These are phyloP conservation scores for Blastomyces emzantsi DNA, from an alignment of 2,329 filamentous ascomycete genomes.

Conservation along the genomic window DNA sequence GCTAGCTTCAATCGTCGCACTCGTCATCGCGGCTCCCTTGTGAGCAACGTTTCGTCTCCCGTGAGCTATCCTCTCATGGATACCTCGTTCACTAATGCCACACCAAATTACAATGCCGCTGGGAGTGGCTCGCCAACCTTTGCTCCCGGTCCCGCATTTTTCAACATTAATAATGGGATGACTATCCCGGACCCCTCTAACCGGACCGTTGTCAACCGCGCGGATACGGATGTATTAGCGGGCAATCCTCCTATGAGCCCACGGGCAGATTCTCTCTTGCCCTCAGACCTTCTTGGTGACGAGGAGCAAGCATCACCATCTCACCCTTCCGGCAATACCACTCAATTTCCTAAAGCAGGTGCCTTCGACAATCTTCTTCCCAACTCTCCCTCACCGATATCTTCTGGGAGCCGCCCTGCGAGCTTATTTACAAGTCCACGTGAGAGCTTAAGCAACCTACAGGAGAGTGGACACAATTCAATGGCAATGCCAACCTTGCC, in stretches of 20 bases:
- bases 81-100: constrained; percentile 30
- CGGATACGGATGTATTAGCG: constrained; percentile 47
- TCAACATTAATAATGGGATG: constrained; percentile 57
- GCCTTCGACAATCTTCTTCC: constrained; percentile 27
- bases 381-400: constrained; percentile 38
- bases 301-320: constrained; percentile 32
- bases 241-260: constrained; percentile 56
- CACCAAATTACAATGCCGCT: constrained; percentile 41
- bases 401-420: constrained; percentile 35
- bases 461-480: constrained; percentile 29
- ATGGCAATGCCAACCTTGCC: constrained; percentile 3
- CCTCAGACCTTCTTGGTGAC: constrained; percentile 52
- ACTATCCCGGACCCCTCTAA: constrained; percentile 40
- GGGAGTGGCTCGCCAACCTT: constrained; percentile 47
- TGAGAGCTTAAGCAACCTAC: constrained; percentile 32
- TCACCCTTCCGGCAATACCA: constrained; percentile 2
- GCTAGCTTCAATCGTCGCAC: constrained; percentile 35
- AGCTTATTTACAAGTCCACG: constrained; percentile 41
- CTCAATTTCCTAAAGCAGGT: constrained; percentile 14
- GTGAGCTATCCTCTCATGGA: constrained; percentile 35
- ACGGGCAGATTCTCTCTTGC: constrained; percentile 51
- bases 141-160: constrained; percentile 44
- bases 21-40: constrained; percentile 39
- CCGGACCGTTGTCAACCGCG: constrained; percentile 33
- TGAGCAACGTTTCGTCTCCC: constrained; percentile 41